phyloP scores from a whole-genome alignment of 1,139 yeast species.

The Kurtzmaniella quercitrusa region DNA sequence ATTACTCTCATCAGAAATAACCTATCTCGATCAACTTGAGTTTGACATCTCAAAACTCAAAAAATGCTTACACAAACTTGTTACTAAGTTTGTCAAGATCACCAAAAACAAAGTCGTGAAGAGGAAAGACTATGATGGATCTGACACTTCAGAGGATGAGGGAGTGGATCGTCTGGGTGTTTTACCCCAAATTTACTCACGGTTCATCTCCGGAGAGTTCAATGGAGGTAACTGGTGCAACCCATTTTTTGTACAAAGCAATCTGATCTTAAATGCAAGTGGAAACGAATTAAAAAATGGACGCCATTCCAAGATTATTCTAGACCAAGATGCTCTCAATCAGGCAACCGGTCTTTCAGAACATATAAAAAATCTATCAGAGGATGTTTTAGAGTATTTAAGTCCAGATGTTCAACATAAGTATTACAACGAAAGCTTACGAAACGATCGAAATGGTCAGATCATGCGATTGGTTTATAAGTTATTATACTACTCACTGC shows the following conservation, averaged over 20 bases:
- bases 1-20: neutral
- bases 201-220: constrained; percentile 58
- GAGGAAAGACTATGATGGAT: constrained; percentile 35
- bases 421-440: constrained; percentile 28
- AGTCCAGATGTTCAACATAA: constrained; percentile 31
- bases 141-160: constrained; percentile 32
- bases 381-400: constrained; percentile 38
- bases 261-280: constrained; percentile 38
- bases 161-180: constrained; percentile 35
- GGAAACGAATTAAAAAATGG: constrained; percentile 43
- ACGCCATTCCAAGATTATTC: constrained; percentile 42
- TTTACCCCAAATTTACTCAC: constrained; percentile 64
- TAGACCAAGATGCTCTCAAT: constrained; percentile 47
- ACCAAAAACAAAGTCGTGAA: constrained; percentile 31
- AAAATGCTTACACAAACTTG: constrained; percentile 24
- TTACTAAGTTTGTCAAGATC: constrained; percentile 25
- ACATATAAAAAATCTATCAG: constrained; percentile 34
- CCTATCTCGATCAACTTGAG: constrained; percentile 34
- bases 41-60: constrained; percentile 32
- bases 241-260: constrained; percentile 50
- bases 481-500: constrained; percentile 44
- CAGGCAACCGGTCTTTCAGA: constrained; percentile 30
- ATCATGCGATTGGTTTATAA: constrained; percentile 52
- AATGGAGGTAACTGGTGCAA: constrained; percentile 76
- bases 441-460: constrained; percentile 49